Percentiles rank a stretch among this genome's conserved stretches.
Evolutionary conservation across 1,284 basidiomycete species (phyloP).

Genomic region (Cystobasidiaceae sp.): DNA sequence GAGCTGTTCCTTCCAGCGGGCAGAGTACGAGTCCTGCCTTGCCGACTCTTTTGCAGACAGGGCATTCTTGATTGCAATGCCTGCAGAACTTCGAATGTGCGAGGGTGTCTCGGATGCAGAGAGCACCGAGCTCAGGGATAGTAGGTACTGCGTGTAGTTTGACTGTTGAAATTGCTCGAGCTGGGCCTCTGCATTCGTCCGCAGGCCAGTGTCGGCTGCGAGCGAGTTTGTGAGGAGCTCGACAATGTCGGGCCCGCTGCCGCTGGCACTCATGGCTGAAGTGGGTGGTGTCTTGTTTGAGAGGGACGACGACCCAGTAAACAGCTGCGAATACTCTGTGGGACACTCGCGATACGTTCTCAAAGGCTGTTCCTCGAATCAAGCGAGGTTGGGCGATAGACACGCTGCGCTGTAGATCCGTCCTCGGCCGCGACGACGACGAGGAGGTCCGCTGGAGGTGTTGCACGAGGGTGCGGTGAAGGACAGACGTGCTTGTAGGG

Average conservation of each 20-base stretch:
- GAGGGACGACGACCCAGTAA: no score
- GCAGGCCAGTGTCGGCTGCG: constrained; percentile 74
- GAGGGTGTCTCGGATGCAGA: constrained; percentile 62
- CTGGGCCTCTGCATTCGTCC: constrained; percentile 80
- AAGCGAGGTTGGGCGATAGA: no score
- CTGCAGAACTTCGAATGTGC: constrained; percentile 86
- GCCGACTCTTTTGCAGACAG: constrained; percentile 74
- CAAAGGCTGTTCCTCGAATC: no score
- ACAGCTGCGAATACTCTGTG: no score
- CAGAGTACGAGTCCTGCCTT: constrained; percentile 69
- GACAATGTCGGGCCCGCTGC: constrained; percentile 43
- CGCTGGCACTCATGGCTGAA: constrained; percentile 1
- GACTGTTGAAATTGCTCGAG: constrained; percentile 75
- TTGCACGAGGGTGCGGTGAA: no score
- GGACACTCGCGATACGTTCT: no score
- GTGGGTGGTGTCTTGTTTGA: no score
- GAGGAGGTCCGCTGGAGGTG: no score
- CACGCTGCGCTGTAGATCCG: no score
- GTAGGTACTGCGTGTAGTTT: constrained; percentile 84
- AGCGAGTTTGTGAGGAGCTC: constrained; percentile 84
- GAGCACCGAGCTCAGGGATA: constrained; percentile 76
- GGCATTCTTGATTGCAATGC: constrained; percentile 94
- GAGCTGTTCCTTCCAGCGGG: constrained; percentile 71
- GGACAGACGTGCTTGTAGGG: no score
- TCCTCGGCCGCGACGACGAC: no score